Conservation (phyloP, 129 eudicot species). For the Tagetes erecta region DNA sequence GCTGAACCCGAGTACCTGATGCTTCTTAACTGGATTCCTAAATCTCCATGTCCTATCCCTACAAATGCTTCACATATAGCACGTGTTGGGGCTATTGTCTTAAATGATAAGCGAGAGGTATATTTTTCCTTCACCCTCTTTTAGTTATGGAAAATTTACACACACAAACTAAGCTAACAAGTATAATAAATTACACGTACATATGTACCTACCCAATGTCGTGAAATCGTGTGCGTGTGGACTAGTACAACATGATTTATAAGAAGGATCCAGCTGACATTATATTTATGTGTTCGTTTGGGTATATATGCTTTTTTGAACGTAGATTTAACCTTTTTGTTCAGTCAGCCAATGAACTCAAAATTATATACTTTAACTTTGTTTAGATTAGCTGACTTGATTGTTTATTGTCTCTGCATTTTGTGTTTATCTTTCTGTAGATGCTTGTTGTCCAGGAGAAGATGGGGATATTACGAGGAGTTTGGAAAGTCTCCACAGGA, state of each 20-base stretch:
- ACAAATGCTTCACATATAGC: slow-evolving; percentile 76
- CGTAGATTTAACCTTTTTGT: background rate
- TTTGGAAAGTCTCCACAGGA: slow-evolving; percentile 91
- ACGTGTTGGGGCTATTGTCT: slow-evolving; percentile 68
- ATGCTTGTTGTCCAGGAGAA: slow-evolving; percentile 90
- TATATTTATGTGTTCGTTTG: background rate
- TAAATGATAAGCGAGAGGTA: slow-evolving; percentile 71
- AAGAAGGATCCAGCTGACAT: background rate
- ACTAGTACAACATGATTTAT: background rate
- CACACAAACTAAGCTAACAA: background rate
- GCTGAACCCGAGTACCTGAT: slow-evolving; percentile 68
- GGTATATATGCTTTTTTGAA: background rate
- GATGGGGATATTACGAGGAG: slow-evolving; percentile 49
- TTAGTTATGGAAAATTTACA: background rate
- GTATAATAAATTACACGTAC: background rate
- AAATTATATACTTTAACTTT: background rate
- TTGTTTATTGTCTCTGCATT: background rate
- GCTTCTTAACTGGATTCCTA: slow-evolving; percentile 63
- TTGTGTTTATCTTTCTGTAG: slow-evolving; percentile 33
- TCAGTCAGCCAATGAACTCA: background rate
- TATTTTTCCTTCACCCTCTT: background rate
- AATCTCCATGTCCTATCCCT: slow-evolving; percentile 54
- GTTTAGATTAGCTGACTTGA: background rate
- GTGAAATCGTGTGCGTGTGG: background rate
- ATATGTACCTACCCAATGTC: background rate